These are phyloP conservation scores for Fusarium humuli DNA, from an alignment of 2,329 filamentous ascomycete species.

Conservation along the genomic window DNA sequence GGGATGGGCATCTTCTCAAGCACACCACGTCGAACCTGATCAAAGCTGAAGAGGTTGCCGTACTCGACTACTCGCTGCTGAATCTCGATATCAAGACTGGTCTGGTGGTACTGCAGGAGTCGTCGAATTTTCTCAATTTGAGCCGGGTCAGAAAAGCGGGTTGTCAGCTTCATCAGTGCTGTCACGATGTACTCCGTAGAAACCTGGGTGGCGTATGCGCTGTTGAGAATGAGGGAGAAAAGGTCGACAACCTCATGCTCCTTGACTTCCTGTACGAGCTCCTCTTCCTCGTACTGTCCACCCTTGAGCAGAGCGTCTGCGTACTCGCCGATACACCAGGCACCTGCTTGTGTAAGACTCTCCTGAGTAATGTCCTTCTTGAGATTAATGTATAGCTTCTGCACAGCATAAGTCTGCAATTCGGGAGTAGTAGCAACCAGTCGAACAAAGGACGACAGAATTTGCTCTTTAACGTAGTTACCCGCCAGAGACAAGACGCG, in stretches of 20 bases:
- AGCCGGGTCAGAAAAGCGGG: conserved; percentile 82
- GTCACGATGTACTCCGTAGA: conserved; percentile 97
- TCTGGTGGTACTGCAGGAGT: conserved; percentile 80
- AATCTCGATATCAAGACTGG: conserved; percentile 92
- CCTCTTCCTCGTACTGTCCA: conserved; percentile 93
- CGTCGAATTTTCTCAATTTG: conserved; percentile 88
- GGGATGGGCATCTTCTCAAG: conserved; percentile 98
- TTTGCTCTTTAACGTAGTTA: conserved; percentile 98
- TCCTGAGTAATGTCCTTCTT: conserved; percentile 99
- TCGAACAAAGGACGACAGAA: conserved; percentile 94
- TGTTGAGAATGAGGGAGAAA: conserved; percentile 92
- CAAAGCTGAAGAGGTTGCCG: conserved; percentile 90
- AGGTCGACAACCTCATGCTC: conserved; percentile 92
- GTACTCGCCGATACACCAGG: conserved; percentile 98
- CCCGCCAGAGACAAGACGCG: conserved; percentile 92
- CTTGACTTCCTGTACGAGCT: conserved; percentile 82
- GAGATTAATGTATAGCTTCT: conserved; percentile 90
- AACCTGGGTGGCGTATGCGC: conserved; percentile 90
- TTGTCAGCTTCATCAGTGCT: conserved; percentile 93
- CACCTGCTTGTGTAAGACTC: conserved; percentile 89
- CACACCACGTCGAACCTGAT: conserved; percentile 87
- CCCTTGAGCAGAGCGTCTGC: conserved; percentile 90
- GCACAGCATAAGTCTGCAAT: conserved; percentile 94
- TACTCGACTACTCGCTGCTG: conserved; percentile 98
- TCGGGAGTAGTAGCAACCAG: conserved; percentile 95